phyloP scores from a whole-genome alignment of 495 filamentous ascomycete genomes.

The Wilcoxina mikolae region DNA sequence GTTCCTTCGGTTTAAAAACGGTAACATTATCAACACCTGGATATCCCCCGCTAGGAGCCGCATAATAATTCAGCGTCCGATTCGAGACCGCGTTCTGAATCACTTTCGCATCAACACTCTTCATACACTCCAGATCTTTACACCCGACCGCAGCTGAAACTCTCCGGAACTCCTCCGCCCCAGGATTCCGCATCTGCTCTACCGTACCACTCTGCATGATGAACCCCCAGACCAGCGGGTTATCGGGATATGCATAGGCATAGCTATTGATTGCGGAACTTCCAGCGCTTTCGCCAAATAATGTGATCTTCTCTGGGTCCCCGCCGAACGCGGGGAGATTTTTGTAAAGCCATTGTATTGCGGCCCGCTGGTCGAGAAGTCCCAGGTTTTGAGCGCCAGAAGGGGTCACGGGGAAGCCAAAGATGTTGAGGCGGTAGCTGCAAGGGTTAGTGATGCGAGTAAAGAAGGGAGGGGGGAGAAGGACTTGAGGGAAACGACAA shows the following conservation, averaged over 20 bases:
- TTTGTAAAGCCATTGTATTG: constrained; percentile 47
- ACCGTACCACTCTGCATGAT: constrained; percentile 28
- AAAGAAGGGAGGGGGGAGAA: not conserved
- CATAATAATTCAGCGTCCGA: not conserved
- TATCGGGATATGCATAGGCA: constrained; percentile 25
- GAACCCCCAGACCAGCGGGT: constrained; percentile 34
- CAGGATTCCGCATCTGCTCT: constrained; percentile 22
- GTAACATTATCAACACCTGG: not conserved
- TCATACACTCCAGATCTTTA: not conserved
- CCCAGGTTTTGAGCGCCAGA: constrained; percentile 37
- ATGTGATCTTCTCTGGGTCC: constrained; percentile 42
- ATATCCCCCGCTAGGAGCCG: not conserved
- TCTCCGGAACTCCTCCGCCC: not conserved
- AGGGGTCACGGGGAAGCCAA: constrained; percentile 40
- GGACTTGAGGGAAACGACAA: constrained; percentile 47
- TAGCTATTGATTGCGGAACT: constrained; percentile 18
- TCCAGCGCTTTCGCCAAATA: constrained; percentile 44
- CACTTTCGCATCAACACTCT: not conserved
- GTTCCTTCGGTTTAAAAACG: not conserved
- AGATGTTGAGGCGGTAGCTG: constrained; percentile 48
- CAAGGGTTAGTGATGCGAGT: not conserved
- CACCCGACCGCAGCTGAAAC: constrained; percentile 1
- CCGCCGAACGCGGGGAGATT: constrained; percentile 58
- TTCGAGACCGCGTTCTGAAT: not conserved
- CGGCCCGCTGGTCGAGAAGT: constrained; percentile 51